Percentiles rank a stretch among this genome's conserved stretches.
Conservation (phyloP, 2,329 filamentous ascomycete genomes). For the Exophiala sp. region DNA sequence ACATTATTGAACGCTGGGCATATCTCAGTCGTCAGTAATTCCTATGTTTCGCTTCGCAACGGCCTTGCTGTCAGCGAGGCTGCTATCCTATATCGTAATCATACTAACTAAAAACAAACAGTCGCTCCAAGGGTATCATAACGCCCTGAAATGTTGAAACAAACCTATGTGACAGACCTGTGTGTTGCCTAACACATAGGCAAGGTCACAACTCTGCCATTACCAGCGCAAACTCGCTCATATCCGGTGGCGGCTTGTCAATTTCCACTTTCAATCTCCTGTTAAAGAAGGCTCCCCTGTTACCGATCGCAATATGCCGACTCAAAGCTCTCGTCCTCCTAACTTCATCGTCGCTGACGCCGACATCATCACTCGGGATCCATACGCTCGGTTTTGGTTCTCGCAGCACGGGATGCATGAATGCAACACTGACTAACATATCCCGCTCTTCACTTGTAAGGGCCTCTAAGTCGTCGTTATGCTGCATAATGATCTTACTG, state of each 20-base stretch:
- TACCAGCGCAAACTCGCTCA: conserved; percentile 31
- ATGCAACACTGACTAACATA: conserved; percentile 26
- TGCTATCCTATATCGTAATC: no score
- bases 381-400: conserved; percentile 26
- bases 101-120: neutral
- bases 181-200: conserved; percentile 13
- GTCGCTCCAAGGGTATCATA: neutral
- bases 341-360: conserved; percentile 27
- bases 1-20: no score
- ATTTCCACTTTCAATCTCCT: conserved; percentile 29
- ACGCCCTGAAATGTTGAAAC: neutral
- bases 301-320: conserved; percentile 23
- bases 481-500: conserved; percentile 25
- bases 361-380: conserved; percentile 27
- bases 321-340: conserved; percentile 23
- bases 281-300: conserved; percentile 28
- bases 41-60: no score
- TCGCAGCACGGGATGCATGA: conserved; percentile 28
- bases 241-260: conserved; percentile 33
- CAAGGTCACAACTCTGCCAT: conserved; percentile 28
- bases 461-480: conserved; percentile 27
- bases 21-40: no score
- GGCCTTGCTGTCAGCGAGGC: no score
- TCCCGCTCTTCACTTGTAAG: conserved; percentile 25
- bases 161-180: conserved; percentile 14